A percentile compares a stretch with the other conserved stretches of the same genome.
These are phyloP conservation scores for Escallonia rubra DNA, from an alignment of 129 eudicot species.

Conservation along the genomic window DNA sequence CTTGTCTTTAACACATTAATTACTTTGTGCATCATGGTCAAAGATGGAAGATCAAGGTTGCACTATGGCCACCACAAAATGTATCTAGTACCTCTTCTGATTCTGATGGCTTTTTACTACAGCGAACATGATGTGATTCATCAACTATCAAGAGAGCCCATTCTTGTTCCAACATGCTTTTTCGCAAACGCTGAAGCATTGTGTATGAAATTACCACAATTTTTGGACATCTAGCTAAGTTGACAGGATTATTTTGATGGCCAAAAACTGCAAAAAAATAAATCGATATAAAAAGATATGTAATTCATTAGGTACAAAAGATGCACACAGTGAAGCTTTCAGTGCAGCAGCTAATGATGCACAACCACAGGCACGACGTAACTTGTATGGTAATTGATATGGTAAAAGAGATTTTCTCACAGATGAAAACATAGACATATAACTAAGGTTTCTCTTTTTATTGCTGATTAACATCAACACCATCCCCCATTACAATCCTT, in stretches of 20 bases:
- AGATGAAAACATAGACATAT: too few species aligned
- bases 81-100: slow-evolving; percentile 66
- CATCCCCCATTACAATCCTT: too few species aligned
- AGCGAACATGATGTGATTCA: slow-evolving; percentile 95
- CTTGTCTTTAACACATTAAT: background rate
- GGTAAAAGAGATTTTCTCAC: too few species aligned
- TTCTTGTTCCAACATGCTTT: slow-evolving; percentile 52
- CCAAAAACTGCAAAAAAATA: slow-evolving; percentile 61
- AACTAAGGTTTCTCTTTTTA: too few species aligned
- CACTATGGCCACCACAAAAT: slow-evolving; percentile 1
- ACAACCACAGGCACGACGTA: too few species aligned
- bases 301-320: too few species aligned
- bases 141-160: slow-evolving; percentile 93
- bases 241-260: slow-evolving; percentile 68
- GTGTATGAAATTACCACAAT: slow-evolving; percentile 82
- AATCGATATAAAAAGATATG: too few species aligned
- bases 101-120: slow-evolving; percentile 64
- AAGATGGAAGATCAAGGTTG: background rate
- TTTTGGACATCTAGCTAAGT: slow-evolving; percentile 64
- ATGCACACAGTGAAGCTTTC: too few species aligned
- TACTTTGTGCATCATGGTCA: background rate
- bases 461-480: too few species aligned
- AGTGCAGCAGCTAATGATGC: too few species aligned
- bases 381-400: too few species aligned
- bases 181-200: slow-evolving; percentile 74